phyloP scores from a whole-genome alignment of 805 yeast species.

The Blastobotrys attinorum region DNA sequence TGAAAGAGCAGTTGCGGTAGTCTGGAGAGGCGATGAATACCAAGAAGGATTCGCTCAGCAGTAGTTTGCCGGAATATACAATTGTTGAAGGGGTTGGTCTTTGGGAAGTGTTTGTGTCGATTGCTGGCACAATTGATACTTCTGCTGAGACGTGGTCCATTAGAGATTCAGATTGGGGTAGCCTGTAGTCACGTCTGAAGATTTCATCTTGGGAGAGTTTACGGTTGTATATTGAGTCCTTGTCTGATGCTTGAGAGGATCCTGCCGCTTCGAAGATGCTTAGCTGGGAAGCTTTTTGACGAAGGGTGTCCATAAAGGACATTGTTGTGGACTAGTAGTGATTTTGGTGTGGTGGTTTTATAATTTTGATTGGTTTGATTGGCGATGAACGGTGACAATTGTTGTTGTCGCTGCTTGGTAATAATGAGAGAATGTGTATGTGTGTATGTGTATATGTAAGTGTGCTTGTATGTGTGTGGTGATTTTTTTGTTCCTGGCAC shows the following conservation, averaged over 20 bases:
- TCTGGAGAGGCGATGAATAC: conserved; percentile 70
- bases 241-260: conserved; percentile 2
- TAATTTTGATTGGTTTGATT: too few relatives aligned
- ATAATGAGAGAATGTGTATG: too few relatives aligned
- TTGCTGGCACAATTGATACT: conserved; percentile 28
- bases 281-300: conserved; percentile 40
- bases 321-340: too few relatives aligned
- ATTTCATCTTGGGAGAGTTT: conserved; percentile 60
- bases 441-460: too few relatives aligned
- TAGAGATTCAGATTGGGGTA: conserved; percentile 66
- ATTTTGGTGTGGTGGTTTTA: too few relatives aligned
- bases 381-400: too few relatives aligned
- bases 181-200: conserved; percentile 55
- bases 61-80: conserved; percentile 42
- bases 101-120: conserved; percentile 5
- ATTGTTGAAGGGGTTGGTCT: conserved; percentile 17
- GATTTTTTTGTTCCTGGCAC: too few relatives aligned
- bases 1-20: conserved; percentile 56
- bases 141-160: conserved; percentile 65
- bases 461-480: too few relatives aligned
- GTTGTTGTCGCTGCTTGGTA: too few relatives aligned
- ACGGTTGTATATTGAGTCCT: conserved; percentile 21
- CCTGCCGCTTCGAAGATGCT: conserved; percentile 36
- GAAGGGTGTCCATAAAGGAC: conserved; percentile 40
- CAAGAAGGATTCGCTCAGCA: conserved; percentile 65